Evolutionary conservation across 768 basidiomycete species (phyloP), one percentile per base, ranked within the genome.

Genomic region (Lentinus brumalis): DNA sequence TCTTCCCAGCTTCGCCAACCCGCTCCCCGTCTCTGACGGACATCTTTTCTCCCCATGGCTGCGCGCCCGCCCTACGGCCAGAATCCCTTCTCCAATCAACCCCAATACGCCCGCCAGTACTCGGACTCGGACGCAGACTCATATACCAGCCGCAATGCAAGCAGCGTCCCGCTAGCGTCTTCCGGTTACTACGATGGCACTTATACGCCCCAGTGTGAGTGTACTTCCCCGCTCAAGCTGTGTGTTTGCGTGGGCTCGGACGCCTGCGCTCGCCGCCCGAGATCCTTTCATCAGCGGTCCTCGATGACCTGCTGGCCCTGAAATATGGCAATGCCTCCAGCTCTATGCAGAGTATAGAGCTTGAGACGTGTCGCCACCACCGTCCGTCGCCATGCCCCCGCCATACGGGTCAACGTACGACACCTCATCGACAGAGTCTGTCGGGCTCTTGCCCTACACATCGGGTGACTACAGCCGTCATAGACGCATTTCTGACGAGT

Each of bases 61-160:
- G 70, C 66, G 41, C 72, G 71, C 62, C 73, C 71, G 60, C 73
- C 72, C 61, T 71, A 70, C 66, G 65, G 70, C 66, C 71, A 71
- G 63, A 74, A 75, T 62, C 73, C 74, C n/a, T 72, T 71, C 64
- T 58, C 67, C 53, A 68, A 68, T 56, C 64, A 58, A 30, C 63
- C 66, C 39, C 70, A 69, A 50, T 73, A 71, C 59, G 61, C 66
- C 35, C 72, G 70, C 56, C 68, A 71, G 51, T 73, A 74, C 62
- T 68, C 70, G 44, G 69, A 69, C 53, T 70, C 71, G 18, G 66
- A 70, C 50, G 68, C 66, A 38, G 68, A 70, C 55, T 55, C 61
- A 46, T 67, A 70, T 61, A 47, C 56, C 58, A 70, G 67, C 60
- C 69, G 69, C 42, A 71, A 74, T 60, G 69, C 69, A 53, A 73